Base-by-base conservation (phyloP, 257 asterid species). In the Perilla frutescens region DNA sequence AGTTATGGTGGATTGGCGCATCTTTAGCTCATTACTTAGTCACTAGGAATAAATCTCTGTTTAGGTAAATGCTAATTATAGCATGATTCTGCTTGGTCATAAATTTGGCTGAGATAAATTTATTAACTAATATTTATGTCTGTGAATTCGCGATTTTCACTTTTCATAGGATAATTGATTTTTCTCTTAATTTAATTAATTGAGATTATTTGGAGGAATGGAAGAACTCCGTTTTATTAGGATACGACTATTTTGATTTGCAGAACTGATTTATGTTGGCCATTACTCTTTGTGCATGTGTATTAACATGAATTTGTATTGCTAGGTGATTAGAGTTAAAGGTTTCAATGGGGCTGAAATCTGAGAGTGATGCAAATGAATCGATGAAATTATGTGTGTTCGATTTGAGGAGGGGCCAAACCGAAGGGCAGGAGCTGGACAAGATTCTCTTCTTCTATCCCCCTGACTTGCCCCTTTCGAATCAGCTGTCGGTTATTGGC, bases 391-490 rank as follows among this genome's bases (percentile, higher is more conserved):
- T 94, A 70, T 95, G 99, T 61, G 88, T 89, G 45, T 95, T 92
- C 79, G 99, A 95, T 89, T 83, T 95, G 83, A 87, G 89, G 82
- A 95, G 99, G 85, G 99, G 99, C 32, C 98, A 95, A 71, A 85
- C 86, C 62, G 99, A 95, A 85, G 99, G 99, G 62, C 96, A 90
- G 84, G 99, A 95, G 82, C 79, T 91, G 80, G 99, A 95, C 72
- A 95, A 95, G 87, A 92, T 95, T 80, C 88, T 95, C 66, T 95
- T 86, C 76, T 95, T 95, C 84, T 87, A 87, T 81, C 99, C 98
- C 48, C 79, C 87, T 32, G 96, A 91, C 87, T 73, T 90, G 55
- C 88, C 98, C 60, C 77, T 92, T 48, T 72, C 97, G 8, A 75
- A 79, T 12, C 98, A 92, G 80, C 96, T 92, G 41, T 95, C 99